phyloP scores from a whole-genome alignment of 2,329 filamentous ascomycete genomes.

The Penicillium hordei region DNA sequence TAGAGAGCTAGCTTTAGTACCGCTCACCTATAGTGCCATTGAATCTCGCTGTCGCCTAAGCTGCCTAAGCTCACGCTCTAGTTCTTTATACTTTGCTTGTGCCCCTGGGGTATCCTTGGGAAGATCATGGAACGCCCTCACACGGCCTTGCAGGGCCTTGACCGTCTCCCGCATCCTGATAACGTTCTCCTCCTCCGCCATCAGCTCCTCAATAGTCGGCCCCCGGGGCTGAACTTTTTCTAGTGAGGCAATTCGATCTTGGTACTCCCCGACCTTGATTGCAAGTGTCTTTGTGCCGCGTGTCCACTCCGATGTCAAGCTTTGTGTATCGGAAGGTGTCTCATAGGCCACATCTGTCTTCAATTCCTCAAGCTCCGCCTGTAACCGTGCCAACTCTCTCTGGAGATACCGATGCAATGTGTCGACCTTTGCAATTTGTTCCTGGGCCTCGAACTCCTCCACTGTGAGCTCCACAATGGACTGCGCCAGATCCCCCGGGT shows the following conservation, averaged over 20 bases:
- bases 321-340: conserved; percentile 59
- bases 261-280: conserved; percentile 67
- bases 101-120: conserved; percentile 70
- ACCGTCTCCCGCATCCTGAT: conserved; percentile 61
- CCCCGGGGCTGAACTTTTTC: conserved; percentile 33
- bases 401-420: conserved; percentile 59
- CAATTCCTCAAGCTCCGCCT: conserved; percentile 32
- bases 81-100: conserved; percentile 65
- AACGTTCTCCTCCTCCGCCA: conserved; percentile 59
- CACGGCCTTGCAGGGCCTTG: conserved; percentile 63
- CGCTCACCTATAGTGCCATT: conserved; percentile 66
- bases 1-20: not conserved
- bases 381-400: conserved; percentile 47
- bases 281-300: conserved; percentile 67
- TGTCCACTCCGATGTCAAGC: conserved; percentile 72
- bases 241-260: conserved; percentile 52
- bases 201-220: conserved; percentile 52
- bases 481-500: conserved; percentile 52
- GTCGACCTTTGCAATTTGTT: conserved; percentile 58
- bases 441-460: conserved; percentile 52
- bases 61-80: conserved; percentile 63
- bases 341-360: conserved; percentile 48
- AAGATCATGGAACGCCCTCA: conserved; percentile 68
- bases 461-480: conserved; percentile 58
- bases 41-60: conserved; percentile 66